Evolutionary conservation across 306 rosid species (phyloP), one percentile per base, ranked within the genome.

Genomic region (Ormosia semicastrata): DNA sequence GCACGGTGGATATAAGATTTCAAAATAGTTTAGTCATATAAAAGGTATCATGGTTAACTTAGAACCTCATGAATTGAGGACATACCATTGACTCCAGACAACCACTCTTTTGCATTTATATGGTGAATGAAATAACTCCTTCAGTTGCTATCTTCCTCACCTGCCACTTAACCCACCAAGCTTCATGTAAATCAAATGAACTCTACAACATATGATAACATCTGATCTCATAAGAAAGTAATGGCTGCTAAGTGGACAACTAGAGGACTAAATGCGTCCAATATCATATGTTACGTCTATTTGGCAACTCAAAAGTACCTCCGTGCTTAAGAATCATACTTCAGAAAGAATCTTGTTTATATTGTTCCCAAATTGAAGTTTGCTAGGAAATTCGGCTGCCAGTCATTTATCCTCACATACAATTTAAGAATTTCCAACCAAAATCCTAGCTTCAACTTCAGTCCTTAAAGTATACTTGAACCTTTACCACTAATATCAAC

Each of bases 111-210:
- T 56, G 89, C 84, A 59, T 65, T 87, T 83, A 62, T 54, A 90
- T 47, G 87, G 82, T 78, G 90, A 79, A 79, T 78, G 89, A 79
- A 79, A 81, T 59, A 86, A 86, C 88, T 80, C 86, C 91, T 81
- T 89, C 90, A 77, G 71, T 83, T 70, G 87, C 85, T 81, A 71
- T 77, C 77, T 83, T 79, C 93, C 82, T 80, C 74, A 88, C 93
- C 91, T 90, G 95, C 89, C 92, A 93, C 90, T 88, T 83, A 82
- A 89, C 87, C 91, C 91, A 81, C 87, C 90, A 91, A 79, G 75
- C 83, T 88, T 91, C 69, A 82, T 62, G 73, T 86, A 81, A 89
- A 87, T 86, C 79, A 82, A 81, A 85, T 77, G 75, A 80, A 83
- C 83, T 81, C 85, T 83, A 74, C 47, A 41, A 34, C 56, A 84